These are phyloP conservation scores for Phanerodontia chrysosporium DNA, from an alignment of 768 basidiomycete genomes.

Conservation along the genomic window DNA sequence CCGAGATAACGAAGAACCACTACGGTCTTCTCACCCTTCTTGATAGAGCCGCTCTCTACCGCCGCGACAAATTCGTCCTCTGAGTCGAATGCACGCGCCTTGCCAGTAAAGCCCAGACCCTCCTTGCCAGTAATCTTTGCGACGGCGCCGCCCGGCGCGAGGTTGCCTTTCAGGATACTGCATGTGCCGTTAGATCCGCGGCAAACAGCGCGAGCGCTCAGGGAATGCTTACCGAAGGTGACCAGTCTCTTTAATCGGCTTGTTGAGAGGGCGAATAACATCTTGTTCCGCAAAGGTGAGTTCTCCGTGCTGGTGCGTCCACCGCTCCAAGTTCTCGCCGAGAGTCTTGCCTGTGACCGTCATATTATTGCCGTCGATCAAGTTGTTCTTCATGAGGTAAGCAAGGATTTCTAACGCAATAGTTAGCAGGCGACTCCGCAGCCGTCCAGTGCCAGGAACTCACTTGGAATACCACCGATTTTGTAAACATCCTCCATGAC, in stretches of 20 bases:
- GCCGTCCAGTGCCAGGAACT: constrained; percentile 24
- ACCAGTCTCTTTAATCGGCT: constrained; percentile 85
- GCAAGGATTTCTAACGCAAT: constrained; percentile 64
- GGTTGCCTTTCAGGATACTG: constrained; percentile 87
- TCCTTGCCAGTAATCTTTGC: constrained; percentile 97
- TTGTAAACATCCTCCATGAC: constrained; percentile 98
- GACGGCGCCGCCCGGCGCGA: constrained; percentile 94
- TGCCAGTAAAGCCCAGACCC: constrained; percentile 84
- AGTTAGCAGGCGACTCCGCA: not conserved
- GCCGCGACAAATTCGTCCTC: constrained; percentile 87
- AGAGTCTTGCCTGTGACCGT: constrained; percentile 89
- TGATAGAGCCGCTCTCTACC: constrained; percentile 83
- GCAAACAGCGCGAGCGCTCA: not conserved
- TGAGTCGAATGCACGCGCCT: constrained; percentile 87
- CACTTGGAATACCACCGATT: constrained; percentile 95
- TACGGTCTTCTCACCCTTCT: constrained; percentile 95
- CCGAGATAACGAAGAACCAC: constrained; percentile 94
- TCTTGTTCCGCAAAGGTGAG: constrained; percentile 68
- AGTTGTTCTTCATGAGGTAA: constrained; percentile 80
- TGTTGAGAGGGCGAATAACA: constrained; percentile 81
- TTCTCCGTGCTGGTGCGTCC: constrained; percentile 78
- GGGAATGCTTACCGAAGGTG: constrained; percentile 67
- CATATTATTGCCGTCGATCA: constrained; percentile 87
- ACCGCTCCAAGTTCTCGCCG: constrained; percentile 88
- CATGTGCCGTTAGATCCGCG: not conserved